phyloP scores from a whole-genome alignment of 1,284 basidiomycete species.

The Coniophora puteana region DNA sequence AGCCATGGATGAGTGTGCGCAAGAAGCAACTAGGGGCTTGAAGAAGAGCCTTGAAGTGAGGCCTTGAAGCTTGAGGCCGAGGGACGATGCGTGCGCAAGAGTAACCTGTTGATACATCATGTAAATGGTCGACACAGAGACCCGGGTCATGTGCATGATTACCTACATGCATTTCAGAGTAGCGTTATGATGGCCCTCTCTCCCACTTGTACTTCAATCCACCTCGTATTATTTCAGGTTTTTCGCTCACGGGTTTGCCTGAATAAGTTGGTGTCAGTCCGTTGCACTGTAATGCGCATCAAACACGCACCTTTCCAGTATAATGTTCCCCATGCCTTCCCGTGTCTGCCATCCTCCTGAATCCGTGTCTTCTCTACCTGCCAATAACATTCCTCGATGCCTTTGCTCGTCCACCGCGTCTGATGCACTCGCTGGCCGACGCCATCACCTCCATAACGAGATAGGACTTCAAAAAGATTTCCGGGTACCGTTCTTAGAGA shows the following conservation, averaged over 20 bases:
- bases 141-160: too few species aligned
- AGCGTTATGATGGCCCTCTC: conserved; percentile 23
- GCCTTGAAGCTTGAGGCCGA: too few species aligned
- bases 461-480: conserved; percentile 68
- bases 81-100: too few species aligned
- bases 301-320: conserved; percentile 67
- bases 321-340: conserved; percentile 74
- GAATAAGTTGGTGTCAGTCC: neutral
- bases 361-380: conserved; percentile 63
- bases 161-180: too few species aligned
- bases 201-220: conserved; percentile 38
- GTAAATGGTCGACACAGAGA: too few species aligned
- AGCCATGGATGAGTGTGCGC: too few species aligned
- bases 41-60: too few species aligned
- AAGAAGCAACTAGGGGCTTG: too few species aligned
- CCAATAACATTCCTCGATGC: conserved; percentile 68
- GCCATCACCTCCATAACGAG: conserved; percentile 63
- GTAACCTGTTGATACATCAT: too few species aligned
- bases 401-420: conserved; percentile 66
- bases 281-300: neutral
- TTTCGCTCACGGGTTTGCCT: conserved; percentile 33
- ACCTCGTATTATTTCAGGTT: conserved; percentile 33
- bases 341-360: conserved; percentile 67
- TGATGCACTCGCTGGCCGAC: conserved; percentile 67
- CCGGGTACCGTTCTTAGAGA: conserved; percentile 51